These are phyloP conservation scores for Hygrophila difformis DNA, from an alignment of 257 asterid genomes.

Conservation along the genomic window DNA sequence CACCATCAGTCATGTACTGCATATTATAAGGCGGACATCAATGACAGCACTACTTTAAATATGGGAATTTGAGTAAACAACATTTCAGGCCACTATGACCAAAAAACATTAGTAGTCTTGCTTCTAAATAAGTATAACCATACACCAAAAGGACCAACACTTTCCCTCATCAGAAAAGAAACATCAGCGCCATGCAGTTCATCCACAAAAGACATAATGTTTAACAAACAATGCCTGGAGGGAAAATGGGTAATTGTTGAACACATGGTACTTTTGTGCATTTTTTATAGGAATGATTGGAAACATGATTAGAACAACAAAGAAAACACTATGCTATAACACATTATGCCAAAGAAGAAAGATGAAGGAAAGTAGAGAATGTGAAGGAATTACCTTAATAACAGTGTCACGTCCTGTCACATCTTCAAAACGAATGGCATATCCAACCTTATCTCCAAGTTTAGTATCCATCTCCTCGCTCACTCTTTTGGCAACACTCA, in stretches of 20 bases:
- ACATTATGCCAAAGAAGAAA: not conserved
- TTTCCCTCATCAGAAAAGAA: no score
- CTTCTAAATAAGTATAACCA: conserved; percentile 5
- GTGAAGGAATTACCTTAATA: conserved; percentile 50
- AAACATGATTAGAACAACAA: conserved; percentile 1
- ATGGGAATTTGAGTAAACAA: not conserved
- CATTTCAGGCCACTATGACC: not conserved
- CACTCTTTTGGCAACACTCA: no score
- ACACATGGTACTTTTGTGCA: not conserved
- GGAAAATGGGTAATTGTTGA: no score
- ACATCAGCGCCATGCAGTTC: not conserved
- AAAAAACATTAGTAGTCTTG: conserved; percentile 6
- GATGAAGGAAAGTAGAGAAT: not conserved
- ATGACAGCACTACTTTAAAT: no score
- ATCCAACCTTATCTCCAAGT: no score
- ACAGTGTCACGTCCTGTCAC: conserved; percentile 84
- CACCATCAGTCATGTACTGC: no score
- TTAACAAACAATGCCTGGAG: not conserved
- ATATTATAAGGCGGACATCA: no score
- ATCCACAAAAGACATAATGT: not conserved
- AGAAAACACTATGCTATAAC: not conserved
- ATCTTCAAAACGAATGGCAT: no score
- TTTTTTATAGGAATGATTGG: not conserved
- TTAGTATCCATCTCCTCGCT: no score
- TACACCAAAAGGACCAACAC: not conserved